Conservation (phyloP, 257 asterid genomes). For the Lavandula angustifolia region DNA sequence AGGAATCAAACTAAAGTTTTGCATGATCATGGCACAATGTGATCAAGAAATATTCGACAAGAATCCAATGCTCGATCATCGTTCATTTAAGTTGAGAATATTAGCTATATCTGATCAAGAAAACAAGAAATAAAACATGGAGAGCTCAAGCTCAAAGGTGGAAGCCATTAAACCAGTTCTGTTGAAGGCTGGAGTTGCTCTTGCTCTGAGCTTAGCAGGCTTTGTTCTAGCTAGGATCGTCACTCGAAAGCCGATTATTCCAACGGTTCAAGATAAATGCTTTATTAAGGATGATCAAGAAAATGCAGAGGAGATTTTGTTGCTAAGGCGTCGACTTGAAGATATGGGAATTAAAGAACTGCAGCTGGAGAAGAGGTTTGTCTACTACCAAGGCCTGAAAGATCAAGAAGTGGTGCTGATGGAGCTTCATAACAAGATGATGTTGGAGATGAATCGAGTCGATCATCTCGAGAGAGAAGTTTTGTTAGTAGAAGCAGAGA, state of each 20-base stretch:
- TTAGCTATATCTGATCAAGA: constrained; percentile 15
- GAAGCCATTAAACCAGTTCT: constrained; percentile 48
- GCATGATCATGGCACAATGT: constrained; percentile 27
- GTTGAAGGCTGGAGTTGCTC: constrained; percentile 60
- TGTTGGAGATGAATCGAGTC: constrained; percentile 42
- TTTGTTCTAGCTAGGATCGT: constrained; percentile 43
- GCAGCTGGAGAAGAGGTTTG: constrained; percentile 40
- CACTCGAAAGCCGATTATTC: constrained; percentile 27
- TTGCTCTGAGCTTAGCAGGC: constrained; percentile 61
- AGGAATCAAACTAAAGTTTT: constrained; percentile 36
- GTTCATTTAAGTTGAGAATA: not conserved
- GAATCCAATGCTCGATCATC: too few species aligned
- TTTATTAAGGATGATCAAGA: constrained; percentile 20
- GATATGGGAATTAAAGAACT: constrained; percentile 38
- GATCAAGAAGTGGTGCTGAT: constrained; percentile 43
- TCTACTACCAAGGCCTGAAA: constrained; percentile 45
- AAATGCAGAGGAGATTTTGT: constrained; percentile 34
- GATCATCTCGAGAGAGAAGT: constrained; percentile 44
- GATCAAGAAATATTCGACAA: constrained; percentile 15
- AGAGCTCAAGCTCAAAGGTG: constrained; percentile 44
- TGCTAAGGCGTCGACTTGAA: constrained; percentile 32
- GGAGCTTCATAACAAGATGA: constrained; percentile 45
- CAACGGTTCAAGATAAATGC: constrained; percentile 12
- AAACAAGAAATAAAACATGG: constrained; percentile 37
- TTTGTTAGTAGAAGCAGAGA: constrained; percentile 38